These are phyloP conservation scores for Colletotrichum tropicicola DNA, from an alignment of 2,329 filamentous ascomycete species.

Conservation along the genomic window DNA sequence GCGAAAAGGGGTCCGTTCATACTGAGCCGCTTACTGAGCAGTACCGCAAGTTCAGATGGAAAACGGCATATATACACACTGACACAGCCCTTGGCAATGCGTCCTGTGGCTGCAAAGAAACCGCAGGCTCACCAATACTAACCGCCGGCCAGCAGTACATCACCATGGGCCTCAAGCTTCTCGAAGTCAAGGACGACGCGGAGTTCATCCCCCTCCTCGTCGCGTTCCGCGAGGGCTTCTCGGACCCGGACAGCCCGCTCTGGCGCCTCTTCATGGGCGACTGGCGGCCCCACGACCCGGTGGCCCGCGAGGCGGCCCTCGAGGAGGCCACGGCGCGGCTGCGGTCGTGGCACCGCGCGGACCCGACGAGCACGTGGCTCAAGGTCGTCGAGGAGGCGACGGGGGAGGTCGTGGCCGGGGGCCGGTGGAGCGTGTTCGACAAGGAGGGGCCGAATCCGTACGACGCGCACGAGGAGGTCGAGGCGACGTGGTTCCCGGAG, in stretches of 20 bases:
- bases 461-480: neutral
- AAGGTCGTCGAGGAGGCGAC: conserved; percentile 44
- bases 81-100: too few species aligned
- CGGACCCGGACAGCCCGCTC: neutral
- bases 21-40: too few species aligned
- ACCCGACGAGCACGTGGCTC: conserved; percentile 42
- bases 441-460: neutral
- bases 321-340: neutral
- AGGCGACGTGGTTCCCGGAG: conserved; percentile 7
- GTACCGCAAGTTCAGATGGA: too few species aligned
- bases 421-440: neutral
- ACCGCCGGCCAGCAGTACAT: neutral
- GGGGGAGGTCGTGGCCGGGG: neutral
- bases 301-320: neutral
- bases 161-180: neutral
- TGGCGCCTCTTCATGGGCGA: conserved; percentile 9
- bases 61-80: too few species aligned
- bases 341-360: conserved; percentile 18
- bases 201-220: neutral
- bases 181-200: neutral
- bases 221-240: neutral
- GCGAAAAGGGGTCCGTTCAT: too few species aligned
- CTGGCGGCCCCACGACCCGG: neutral
- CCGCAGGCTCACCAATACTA: neutral
- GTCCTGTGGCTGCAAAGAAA: too few species aligned